Base-by-base conservation (phyloP, 805 yeast genomes). In the Metschnikowia continentalis region DNA sequence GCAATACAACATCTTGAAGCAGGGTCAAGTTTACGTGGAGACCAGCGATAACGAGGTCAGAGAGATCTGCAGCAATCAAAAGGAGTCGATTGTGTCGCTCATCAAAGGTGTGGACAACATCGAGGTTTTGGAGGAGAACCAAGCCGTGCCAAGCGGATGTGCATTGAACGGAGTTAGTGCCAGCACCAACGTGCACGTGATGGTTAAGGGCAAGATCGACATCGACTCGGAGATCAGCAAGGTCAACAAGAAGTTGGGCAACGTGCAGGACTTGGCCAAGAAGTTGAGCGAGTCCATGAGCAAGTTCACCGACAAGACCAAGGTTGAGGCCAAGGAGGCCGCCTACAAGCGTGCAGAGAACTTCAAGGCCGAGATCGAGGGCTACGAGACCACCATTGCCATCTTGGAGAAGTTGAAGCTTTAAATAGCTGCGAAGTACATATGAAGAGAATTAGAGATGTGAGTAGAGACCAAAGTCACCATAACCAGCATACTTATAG, bases 201-300 rank as follows among this genome's bases (percentile, higher is more conserved):
- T 94, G 67, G 97, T 92, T 51, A 91, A 90, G 78, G 99, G 98
- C 49, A 91, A 87, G 66, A 84, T 94, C 59, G 97, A 92, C 69
- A 80, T 91, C 60, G 97, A 90, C 62, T 86, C 86, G 50, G 98
- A 94, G 74, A 88, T 94, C 62, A 65, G 76, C 60, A 94, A 92
- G 79, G 94, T 90, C 36, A 69, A 76, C 62, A 82, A 82, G 79
- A 92, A 88, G 75, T 77, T 91, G 62, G 78, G 69, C 53, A 86
- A 85, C 69, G 80, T 85, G 41, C 69, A 73, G 59, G 84, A 81
- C 61, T 72, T 81, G 55, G 79, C 81, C 63, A 78, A 76, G 55
- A 78, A 80, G 63, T 77, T 88, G 54, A 82, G 83, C 58, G 92
- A 90, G 72, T 79, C 84, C 45, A 81, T 89, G 59, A 76, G 84